Conservation (phyloP, 768 basidiomycete genomes). For the Xanthoconium stramineum region DNA sequence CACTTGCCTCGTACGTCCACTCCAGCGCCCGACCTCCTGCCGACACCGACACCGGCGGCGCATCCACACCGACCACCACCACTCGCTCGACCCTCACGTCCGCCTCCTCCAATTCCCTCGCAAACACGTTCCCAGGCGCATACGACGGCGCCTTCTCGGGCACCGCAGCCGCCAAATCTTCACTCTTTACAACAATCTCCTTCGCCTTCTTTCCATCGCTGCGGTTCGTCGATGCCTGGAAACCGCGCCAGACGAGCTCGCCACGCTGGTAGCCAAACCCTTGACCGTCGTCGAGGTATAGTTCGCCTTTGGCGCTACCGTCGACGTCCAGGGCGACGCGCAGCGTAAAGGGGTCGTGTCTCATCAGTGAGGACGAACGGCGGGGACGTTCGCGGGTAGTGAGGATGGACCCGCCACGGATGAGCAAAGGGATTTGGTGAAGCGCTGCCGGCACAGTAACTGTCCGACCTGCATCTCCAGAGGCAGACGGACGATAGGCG, state of each 20-base stretch:
- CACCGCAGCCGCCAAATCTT: slow-evolving; percentile 58
- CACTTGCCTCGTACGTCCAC: slow-evolving; percentile 68
- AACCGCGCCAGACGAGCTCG: slow-evolving; percentile 80
- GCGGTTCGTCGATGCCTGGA: slow-evolving; percentile 52
- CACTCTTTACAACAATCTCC: slow-evolving; percentile 46
- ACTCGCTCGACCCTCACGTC: slow-evolving; percentile 78
- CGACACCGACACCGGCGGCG: slow-evolving; percentile 53
- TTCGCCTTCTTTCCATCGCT: slow-evolving; percentile 15
- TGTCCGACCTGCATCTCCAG: slow-evolving; percentile 49
- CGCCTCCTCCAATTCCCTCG: slow-evolving; percentile 48
- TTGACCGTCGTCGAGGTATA: slow-evolving; percentile 95
- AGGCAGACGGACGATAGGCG: slow-evolving; percentile 57
- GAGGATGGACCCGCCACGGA: slow-evolving; percentile 89
- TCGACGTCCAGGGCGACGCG: slow-evolving; percentile 71
- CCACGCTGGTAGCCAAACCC: slow-evolving; percentile 74
- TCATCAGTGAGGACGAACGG: slow-evolving; percentile 84
- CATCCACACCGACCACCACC: slow-evolving; percentile 68
- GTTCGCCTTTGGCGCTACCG: slow-evolving; percentile 66
- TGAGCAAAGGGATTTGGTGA: slow-evolving; percentile 75
- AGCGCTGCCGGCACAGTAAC: slow-evolving; percentile 80
- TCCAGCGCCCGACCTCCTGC: slow-evolving; percentile 51
- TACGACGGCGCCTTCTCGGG: slow-evolving; percentile 47
- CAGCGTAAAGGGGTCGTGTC: slow-evolving; percentile 89
- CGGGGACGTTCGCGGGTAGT: slow-evolving; percentile 85
- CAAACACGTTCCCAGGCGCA: slow-evolving; percentile 63